These are phyloP conservation scores for Penicillium griseofulvum DNA, from an alignment of 2,329 filamentous ascomycete species.

Conservation along the genomic window DNA sequence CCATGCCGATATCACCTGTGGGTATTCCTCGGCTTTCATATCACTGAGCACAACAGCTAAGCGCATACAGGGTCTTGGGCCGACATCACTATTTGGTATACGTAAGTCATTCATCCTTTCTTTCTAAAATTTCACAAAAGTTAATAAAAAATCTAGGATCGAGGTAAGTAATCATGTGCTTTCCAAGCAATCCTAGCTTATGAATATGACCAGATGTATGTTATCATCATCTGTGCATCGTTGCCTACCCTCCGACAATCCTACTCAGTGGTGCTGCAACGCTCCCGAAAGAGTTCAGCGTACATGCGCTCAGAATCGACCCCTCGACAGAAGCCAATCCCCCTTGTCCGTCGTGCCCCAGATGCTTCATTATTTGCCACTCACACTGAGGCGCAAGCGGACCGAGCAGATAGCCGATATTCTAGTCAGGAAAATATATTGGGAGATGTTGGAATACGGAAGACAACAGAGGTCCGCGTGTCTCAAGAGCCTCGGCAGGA, in stretches of 20 bases:
- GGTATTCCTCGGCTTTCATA: neutral
- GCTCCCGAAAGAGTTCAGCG: neutral
- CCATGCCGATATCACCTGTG: neutral
- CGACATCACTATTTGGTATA: neutral
- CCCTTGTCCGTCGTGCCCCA: neutral
- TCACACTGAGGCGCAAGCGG: neutral
- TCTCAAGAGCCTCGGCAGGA: neutral
- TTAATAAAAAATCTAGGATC: too few relatives aligned
- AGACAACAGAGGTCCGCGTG: neutral
- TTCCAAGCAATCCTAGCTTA: too few relatives aligned
- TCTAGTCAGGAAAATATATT: neutral
- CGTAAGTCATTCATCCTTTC: neutral
- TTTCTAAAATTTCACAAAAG: too few relatives aligned
- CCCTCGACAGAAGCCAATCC: neutral
- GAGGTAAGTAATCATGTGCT: too few relatives aligned
- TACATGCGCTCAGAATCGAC: neutral
- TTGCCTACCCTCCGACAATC: neutral
- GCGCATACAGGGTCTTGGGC: neutral
- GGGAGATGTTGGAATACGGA: neutral
- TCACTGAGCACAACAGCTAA: neutral
- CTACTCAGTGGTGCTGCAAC: neutral
- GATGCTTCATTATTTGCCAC: neutral
- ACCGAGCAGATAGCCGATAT: neutral
- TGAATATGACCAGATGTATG: neutral
- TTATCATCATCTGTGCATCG: neutral